A percentile compares a stretch with the other conserved stretches of the same genome.
phyloP scores from a whole-genome alignment of 768 basidiomycete genomes.

The Sporobolomyces roseus region DNA sequence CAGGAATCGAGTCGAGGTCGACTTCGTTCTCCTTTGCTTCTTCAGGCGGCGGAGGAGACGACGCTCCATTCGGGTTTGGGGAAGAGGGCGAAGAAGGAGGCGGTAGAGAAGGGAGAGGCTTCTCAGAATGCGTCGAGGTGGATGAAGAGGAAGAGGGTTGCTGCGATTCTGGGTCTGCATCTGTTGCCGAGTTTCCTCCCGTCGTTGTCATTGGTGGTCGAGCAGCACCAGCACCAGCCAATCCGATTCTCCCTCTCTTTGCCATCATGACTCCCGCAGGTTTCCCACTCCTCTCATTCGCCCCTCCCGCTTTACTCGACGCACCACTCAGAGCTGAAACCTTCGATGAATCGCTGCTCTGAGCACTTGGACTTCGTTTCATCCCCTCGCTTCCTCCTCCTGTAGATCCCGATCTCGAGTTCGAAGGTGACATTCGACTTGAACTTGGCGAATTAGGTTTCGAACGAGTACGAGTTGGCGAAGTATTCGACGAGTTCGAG shows the following conservation, averaged over 20 bases:
- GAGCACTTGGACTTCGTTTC: slow-evolving; percentile 1
- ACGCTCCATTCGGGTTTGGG: no score
- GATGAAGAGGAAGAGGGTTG: no score
- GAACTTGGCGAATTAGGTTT: background rate
- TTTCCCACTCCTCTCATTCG: background rate
- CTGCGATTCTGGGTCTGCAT: no score
- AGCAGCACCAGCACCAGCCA: slow-evolving; percentile 19
- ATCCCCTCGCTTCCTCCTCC: background rate
- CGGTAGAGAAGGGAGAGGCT: no score
- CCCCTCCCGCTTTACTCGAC: background rate
- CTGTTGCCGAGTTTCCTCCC: no score
- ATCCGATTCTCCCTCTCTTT: slow-evolving; percentile 12
- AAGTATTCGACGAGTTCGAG: background rate
- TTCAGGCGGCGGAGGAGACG: no score
- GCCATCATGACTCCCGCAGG: no score
- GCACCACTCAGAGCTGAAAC: background rate
- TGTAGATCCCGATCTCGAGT: background rate
- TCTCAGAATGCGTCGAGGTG: no score
- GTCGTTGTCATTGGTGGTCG: no score
- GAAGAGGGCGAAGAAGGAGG: no score
- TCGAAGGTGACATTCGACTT: slow-evolving; percentile 18
- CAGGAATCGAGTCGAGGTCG: slow-evolving; percentile 10
- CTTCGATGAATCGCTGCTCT: background rate
- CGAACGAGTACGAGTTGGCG: background rate
- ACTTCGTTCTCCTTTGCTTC: background rate